Base-by-base conservation (phyloP, 768 basidiomycete genomes). In the Tubosaeta sp. region DNA sequence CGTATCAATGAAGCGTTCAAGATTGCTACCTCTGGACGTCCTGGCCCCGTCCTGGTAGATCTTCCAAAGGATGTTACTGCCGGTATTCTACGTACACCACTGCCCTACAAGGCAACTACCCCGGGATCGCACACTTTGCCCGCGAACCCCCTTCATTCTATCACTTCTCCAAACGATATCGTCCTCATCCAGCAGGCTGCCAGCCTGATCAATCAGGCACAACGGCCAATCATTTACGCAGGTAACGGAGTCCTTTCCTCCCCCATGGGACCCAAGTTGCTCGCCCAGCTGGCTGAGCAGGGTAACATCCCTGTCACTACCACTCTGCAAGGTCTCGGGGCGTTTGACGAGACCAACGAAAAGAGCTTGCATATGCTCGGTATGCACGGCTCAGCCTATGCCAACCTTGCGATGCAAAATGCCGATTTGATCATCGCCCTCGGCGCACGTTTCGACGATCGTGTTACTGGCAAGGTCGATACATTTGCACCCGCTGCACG, bases 1-100 rank as follows among this genome's bases (percentile, higher is more conserved):
- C 80, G 96, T 52, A 95, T 98, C 66, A 98, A 97, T 66, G 96
- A 99, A 69, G 96, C 96, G 0, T 98, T 99, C 82, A 96, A 97
- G 70, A 98, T 99, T 57, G 96, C 96, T 13, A 94, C 92, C 1
- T 90, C 93, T 7, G 96, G 96, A 1, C 84, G 96, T 25, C 96
- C 96, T 1, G 96, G 96, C 1, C 96, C 96, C 44, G 96, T 98
- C 43, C 85, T 99, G 54, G 94, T 99, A 54, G 96, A 99, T 66
- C 78, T 99, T 18, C 96, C 96, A n/a, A 99, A 99, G 71, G 96
- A 99, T 69, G 83, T 99, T 46, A 99, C 96, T 0, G 96, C 96
- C 2, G 84, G 87, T 30, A 87, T 96, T 61, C 80, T 98, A 40
- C 84, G 86, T 51, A 83, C 84, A 0, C 82, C 96, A 22, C 75